Base-by-base conservation (phyloP, 2,329 filamentous ascomycete genomes). In the Lachnellula arida region DNA sequence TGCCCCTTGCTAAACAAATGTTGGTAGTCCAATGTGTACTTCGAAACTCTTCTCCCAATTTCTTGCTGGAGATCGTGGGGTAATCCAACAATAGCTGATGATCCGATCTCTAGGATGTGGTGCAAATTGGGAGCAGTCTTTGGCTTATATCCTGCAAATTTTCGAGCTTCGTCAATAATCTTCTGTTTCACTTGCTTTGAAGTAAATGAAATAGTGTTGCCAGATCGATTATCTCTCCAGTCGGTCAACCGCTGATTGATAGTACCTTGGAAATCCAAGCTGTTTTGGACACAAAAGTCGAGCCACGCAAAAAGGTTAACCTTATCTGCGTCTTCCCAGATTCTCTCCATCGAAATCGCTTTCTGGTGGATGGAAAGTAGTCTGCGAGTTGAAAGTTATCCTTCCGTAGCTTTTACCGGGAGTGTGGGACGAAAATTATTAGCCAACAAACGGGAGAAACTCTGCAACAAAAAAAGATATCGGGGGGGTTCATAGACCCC, bases 261-360 rank as follows among this genome's bases (percentile, higher is more conserved):
- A 5, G 15, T 40, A 5, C 5, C n/a, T 40, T 17, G 17, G 7
- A 39, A 42, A 6, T 34, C 22, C 7, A 46, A 11, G 12, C 39
- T 22, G 11, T 40, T 39, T 17, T 47, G 11, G 23, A 15, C 28
- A 46, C 51, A 54, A 17, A 54, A 51, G 34, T 58, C 49, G 34
- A 58, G 49, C 56, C 49, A 60, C 17, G 51, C 51, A 35, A 60
- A 34, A 2, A 57, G 25, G 6, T 32, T 39, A 12, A 57, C 28
- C 11, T 1, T 17, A 9, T 40, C 37, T 17, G 5, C 37, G n/a
- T 40, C 37, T 40, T 40, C 15, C 14, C 14, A 40, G n/a, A 40
- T 4, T 40, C 37, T 15, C 5, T 17, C 14, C 37, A n/a, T 40
- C 2, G 34, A 15, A n/a, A n/a, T n/a, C n/a, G n/a, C n/a, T n/a